phyloP scores from a whole-genome alignment of 768 basidiomycete species.

The Rossbeevera mucosa region DNA sequence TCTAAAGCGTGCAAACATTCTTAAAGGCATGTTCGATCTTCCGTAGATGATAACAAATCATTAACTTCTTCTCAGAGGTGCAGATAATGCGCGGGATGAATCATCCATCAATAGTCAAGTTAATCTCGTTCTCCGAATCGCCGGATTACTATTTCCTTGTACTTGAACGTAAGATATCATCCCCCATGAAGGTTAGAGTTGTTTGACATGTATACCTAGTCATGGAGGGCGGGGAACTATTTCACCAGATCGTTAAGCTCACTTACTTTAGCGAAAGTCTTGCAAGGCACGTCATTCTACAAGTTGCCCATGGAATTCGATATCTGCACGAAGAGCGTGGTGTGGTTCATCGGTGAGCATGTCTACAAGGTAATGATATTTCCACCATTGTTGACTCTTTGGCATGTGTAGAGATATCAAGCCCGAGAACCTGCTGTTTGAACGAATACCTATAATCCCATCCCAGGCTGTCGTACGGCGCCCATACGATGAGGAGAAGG shows the following conservation, averaged over 20 bases:
- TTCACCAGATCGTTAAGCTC: conserved; percentile 98
- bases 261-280: conserved; percentile 98
- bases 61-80: conserved; percentile 60
- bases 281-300: conserved; percentile 94
- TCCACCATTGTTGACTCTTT: background rate
- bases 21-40: conserved; percentile 60
- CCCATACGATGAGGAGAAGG: conserved; percentile 97
- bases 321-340: conserved; percentile 97
- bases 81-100: conserved; percentile 97
- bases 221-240: conserved; percentile 96
- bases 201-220: conserved; percentile 43
- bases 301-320: conserved; percentile 90
- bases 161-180: conserved; percentile 68
- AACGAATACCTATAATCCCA: conserved; percentile 86
- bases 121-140: conserved; percentile 89
- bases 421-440: conserved; percentile 94
- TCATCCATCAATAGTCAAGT: conserved; percentile 90
- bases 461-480: conserved; percentile 70
- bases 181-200: background rate
- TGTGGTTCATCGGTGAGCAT: conserved; percentile 79
- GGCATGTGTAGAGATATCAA: conserved; percentile 73
- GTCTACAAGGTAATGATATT: background rate
- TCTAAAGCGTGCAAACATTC: conserved; percentile 86
- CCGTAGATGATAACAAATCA: background rate
- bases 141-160: conserved; percentile 91